Percentiles rank a stretch among this genome's conserved stretches.
These are phyloP conservation scores for Pseudoperonospora humuli DNA, from an alignment of 352 stramenopile species.

Conservation along the genomic window DNA sequence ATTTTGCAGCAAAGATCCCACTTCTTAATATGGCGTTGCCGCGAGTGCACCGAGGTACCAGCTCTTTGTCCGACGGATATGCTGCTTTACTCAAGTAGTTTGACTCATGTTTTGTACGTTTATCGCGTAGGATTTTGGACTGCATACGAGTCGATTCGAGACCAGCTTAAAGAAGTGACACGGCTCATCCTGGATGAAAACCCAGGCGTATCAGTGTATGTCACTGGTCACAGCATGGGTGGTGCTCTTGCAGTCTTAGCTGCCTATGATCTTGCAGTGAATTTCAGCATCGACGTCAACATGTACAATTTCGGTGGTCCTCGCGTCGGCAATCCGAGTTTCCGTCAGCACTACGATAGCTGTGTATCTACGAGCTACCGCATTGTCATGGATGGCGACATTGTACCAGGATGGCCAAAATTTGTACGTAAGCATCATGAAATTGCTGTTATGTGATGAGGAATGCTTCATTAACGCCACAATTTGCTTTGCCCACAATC, in stretches of 20 bases:
- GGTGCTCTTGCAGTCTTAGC: constrained; percentile 85
- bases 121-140: constrained; percentile 64
- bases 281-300: constrained; percentile 78
- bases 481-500: neutral
- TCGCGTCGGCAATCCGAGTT: constrained; percentile 79
- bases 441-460: neutral
- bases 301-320: constrained; percentile 89
- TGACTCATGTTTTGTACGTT: constrained; percentile 5
- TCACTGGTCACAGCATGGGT: constrained; percentile 90
- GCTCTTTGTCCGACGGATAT: neutral
- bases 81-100: neutral
- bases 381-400: constrained; percentile 75
- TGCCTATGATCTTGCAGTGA: constrained; percentile 78
- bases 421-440: constrained; percentile 48
- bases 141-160: constrained; percentile 73
- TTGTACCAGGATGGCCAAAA: constrained; percentile 63
- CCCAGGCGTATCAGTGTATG: constrained; percentile 80
- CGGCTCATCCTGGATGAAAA: constrained; percentile 77
- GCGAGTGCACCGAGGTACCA: constrained; percentile 69
- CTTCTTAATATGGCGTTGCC: constrained; percentile 80
- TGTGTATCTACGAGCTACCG: constrained; percentile 73
- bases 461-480: constrained; percentile 2
- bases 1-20: constrained; percentile 65
- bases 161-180: constrained; percentile 69
- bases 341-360: constrained; percentile 67